Conservation (phyloP, 2,329 filamentous ascomycete genomes). For the Trichoderma endophyticum region DNA sequence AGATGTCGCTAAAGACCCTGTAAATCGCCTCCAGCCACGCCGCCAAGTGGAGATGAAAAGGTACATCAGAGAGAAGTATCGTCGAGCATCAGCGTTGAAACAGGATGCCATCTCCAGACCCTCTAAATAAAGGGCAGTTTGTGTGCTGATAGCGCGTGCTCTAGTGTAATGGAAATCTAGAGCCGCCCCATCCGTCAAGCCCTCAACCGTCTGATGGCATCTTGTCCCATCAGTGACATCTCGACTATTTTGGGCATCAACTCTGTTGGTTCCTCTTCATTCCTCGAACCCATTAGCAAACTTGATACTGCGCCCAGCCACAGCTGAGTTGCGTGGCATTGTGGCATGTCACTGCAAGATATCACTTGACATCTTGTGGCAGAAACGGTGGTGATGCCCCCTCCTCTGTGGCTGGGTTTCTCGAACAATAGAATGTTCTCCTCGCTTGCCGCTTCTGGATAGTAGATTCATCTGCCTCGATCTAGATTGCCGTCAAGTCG, state of each 20-base stretch:
- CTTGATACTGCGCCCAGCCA: not conserved
- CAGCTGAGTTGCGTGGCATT: not conserved
- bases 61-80: not conserved
- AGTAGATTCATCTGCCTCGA: not conserved
- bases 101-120: not conserved
- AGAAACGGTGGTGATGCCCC: not conserved
- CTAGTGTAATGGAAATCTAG: not conserved
- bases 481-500: not conserved
- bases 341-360: not conserved
- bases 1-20: not conserved
- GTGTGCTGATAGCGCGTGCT: not conserved
- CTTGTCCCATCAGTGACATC: not conserved
- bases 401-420: not conserved
- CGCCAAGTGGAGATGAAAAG: not conserved
- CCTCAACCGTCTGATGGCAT: not conserved
- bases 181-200: not conserved
- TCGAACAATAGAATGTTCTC: not conserved
- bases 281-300: not conserved
- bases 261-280: not conserved
- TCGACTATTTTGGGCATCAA: not conserved
- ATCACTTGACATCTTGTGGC: not conserved
- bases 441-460: not conserved
- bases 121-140: not conserved
- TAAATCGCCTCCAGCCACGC: not conserved
- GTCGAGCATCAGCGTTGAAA: not conserved